Evolutionary conservation across 2,329 filamentous ascomycete genomes (phyloP).

Genomic region (Verticillium tricorpus): DNA sequence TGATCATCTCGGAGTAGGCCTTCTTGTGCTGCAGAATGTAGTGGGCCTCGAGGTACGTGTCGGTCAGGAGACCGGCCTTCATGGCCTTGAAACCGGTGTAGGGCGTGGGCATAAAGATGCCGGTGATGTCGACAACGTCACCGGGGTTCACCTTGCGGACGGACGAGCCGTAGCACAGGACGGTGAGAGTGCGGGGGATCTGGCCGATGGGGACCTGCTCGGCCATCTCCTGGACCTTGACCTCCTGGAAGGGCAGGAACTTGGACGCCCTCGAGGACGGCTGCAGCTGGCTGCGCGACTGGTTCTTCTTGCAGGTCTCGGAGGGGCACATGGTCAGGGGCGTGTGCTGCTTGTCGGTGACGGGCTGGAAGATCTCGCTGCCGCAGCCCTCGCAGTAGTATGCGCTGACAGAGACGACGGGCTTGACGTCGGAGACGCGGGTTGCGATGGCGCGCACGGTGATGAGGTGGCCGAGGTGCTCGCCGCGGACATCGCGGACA

Average conservation of each 20-base stretch:
- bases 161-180: slow-evolving; percentile 83
- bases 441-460: slow-evolving; percentile 93
- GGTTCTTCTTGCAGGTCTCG: slow-evolving; percentile 82
- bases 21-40: slow-evolving; percentile 95
- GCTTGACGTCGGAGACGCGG: slow-evolving; percentile 95
- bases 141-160: slow-evolving; percentile 87
- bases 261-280: slow-evolving; percentile 95
- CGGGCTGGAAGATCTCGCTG: slow-evolving; percentile 94
- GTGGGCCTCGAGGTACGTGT: slow-evolving; percentile 95
- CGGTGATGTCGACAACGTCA: slow-evolving; percentile 88
- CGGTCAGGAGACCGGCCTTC: slow-evolving; percentile 89
- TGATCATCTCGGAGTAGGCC: slow-evolving; percentile 86
- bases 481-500: slow-evolving; percentile 89
- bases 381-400: slow-evolving; percentile 97
- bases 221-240: slow-evolving; percentile 99
- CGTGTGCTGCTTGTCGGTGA: slow-evolving; percentile 85
- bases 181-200: slow-evolving; percentile 85
- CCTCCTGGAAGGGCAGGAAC: slow-evolving; percentile 94
- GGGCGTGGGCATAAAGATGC: slow-evolving; percentile 93
- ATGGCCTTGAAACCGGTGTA: slow-evolving; percentile 99
- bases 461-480: slow-evolving; percentile 89
- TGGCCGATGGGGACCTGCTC: slow-evolving; percentile 98
- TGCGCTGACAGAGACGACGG: slow-evolving; percentile 93
- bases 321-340: slow-evolving; percentile 86
- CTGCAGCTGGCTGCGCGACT: slow-evolving; percentile 89